Percentiles rank a stretch among this genome's conserved stretches.
Conservation (phyloP, 257 asterid genomes). For the Coffea eugenioides region DNA sequence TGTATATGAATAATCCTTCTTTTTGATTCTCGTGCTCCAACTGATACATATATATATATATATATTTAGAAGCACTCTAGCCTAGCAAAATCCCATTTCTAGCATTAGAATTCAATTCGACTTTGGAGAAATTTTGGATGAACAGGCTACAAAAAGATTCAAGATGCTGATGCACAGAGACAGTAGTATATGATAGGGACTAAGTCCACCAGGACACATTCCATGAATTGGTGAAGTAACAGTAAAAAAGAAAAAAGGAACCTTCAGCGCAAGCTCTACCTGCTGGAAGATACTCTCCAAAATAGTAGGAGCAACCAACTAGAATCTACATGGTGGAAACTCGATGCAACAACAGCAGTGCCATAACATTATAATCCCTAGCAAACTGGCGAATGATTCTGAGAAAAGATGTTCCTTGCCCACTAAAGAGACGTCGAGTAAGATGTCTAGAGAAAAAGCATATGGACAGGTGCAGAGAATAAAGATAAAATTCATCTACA, state of each 20-base stretch:
- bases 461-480: too few relatives aligned
- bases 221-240: too few relatives aligned
- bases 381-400: not conserved
- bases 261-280: not conserved
- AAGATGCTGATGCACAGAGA: not conserved
- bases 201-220: not conserved
- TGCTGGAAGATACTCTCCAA: not conserved
- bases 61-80: not conserved
- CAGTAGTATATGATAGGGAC: not conserved
- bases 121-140: too few relatives aligned
- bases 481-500: too few relatives aligned
- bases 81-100: not conserved
- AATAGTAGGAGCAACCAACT: not conserved
- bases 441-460: not conserved
- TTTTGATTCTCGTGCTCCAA: not conserved
- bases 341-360: not conserved
- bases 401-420: not conserved
- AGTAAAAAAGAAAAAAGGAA: too few relatives aligned
- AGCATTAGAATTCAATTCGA: not conserved
- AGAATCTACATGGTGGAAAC: too few relatives aligned
- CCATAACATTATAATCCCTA: too few relatives aligned
- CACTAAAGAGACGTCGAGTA: not conserved
- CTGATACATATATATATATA: not conserved
- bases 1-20: too few relatives aligned
- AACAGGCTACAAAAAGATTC: too few relatives aligned